phyloP scores from a whole-genome alignment of 2,329 filamentous ascomycete genomes.

The Penicillium paneum region DNA sequence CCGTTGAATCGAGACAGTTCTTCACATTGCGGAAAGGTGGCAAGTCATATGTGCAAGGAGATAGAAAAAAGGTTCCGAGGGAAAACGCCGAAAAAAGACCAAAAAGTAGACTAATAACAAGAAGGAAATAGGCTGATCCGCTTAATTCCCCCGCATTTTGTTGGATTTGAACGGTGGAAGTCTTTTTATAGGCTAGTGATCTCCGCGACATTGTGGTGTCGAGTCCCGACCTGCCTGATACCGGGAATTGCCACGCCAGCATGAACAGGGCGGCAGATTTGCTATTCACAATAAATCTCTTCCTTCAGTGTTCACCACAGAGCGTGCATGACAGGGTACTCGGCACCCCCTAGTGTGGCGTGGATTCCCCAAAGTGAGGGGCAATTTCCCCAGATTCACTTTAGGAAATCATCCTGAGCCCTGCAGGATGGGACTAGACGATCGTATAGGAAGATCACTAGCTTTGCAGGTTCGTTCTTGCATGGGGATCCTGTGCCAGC shows the following conservation, averaged over 20 bases:
- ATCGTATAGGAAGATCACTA: slow-evolving; percentile 12
- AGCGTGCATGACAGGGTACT: not conserved
- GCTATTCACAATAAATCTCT: slow-evolving; percentile 1
- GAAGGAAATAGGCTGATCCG: slow-evolving; percentile 13
- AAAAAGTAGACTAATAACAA: not conserved
- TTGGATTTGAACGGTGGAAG: not conserved
- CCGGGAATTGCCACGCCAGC: slow-evolving; percentile 14
- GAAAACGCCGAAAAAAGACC: not conserved
- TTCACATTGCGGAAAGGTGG: not conserved
- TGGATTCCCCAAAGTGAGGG: slow-evolving; percentile 10
- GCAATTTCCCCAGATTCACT: slow-evolving; percentile 11
- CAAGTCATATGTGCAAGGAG: not conserved
- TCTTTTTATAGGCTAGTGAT: not conserved
- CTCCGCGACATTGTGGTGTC: not conserved
- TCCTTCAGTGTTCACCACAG: slow-evolving; percentile 13
- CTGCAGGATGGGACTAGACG: slow-evolving; percentile 13
- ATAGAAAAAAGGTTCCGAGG: slow-evolving; percentile 4
- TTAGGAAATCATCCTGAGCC: not conserved
- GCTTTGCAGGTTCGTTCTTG: not conserved
- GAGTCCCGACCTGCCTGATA: slow-evolving; percentile 1
- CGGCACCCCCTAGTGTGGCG: not conserved
- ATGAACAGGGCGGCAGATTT: slow-evolving; percentile 9
- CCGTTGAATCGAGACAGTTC: not conserved
- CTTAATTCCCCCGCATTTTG: slow-evolving; percentile 24
- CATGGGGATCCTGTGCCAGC: not conserved